A percentile compares a stretch with the other conserved stretches of the same genome.
Evolutionary conservation across 352 stramenopile genomes (phyloP).

Genomic region (Phytophthora europaea): DNA sequence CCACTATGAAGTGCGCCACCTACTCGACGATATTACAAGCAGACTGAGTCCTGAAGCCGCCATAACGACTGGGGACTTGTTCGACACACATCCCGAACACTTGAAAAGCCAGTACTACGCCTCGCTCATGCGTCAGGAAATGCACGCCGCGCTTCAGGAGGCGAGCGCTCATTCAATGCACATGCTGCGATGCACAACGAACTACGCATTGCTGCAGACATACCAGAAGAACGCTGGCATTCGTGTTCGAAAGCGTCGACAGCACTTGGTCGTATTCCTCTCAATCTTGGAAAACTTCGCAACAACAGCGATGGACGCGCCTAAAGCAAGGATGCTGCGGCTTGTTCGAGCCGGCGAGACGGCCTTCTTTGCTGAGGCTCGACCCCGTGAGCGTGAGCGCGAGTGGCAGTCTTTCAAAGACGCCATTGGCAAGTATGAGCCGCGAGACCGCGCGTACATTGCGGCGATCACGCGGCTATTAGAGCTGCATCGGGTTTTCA

Average conservation of each 20-base stretch:
- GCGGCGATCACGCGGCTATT: constrained; percentile 26
- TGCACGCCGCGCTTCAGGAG: constrained; percentile 19
- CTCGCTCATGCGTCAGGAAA: constrained; percentile 23
- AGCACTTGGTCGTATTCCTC: constrained; percentile 21
- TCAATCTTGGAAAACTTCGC: constrained; percentile 4
- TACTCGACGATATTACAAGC: constrained; percentile 31
- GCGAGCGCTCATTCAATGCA: constrained; percentile 14
- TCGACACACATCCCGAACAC: constrained; percentile 30
- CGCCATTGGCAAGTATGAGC: constrained; percentile 25
- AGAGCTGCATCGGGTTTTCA: constrained; percentile 47
- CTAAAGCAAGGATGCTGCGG: constrained; percentile 2
- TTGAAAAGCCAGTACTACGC: constrained; percentile 33
- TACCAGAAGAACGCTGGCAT: constrained; percentile 26
- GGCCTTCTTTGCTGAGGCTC: constrained; percentile 29
- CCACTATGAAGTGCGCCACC: constrained; percentile 40
- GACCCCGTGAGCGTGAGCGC: constrained; percentile 18
- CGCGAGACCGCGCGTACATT: constrained; percentile 30
- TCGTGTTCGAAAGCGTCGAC: constrained; percentile 22
- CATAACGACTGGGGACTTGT: constrained; percentile 22
- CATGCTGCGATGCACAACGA: constrained; percentile 25
- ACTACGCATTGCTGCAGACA: constrained; percentile 34
- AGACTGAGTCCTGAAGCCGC: constrained; percentile 25
- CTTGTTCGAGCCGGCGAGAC: constrained; percentile 19
- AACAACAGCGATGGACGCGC: not conserved
- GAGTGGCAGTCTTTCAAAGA: constrained; percentile 38